A percentile compares a stretch with the other conserved stretches of the same genome.
phyloP scores from a whole-genome alignment of 2,329 filamentous ascomycete genomes.

The Rosellinia necatrix region DNA sequence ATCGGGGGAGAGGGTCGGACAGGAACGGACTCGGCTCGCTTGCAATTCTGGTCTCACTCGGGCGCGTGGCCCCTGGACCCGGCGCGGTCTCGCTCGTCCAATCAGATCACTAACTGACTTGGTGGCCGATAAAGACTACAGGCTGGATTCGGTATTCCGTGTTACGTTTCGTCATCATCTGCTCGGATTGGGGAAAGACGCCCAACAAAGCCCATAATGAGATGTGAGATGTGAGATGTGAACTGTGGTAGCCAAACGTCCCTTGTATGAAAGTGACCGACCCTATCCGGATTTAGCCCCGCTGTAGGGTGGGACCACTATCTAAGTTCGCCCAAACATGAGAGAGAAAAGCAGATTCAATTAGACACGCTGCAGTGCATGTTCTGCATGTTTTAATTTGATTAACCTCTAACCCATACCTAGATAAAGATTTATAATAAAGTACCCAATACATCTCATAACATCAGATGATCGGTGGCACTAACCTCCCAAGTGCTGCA shows the following conservation, averaged over 20 bases:
- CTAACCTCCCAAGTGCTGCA: too few species aligned
- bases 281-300: too few species aligned
- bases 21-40: slow-evolving; percentile 4
- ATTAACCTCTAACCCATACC: too few species aligned
- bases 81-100: not conserved
- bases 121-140: slow-evolving; percentile 2
- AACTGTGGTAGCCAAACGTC: not conserved
- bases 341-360: too few species aligned
- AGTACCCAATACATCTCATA: too few species aligned
- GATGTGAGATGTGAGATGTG: not conserved
- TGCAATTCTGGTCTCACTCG: not conserved
- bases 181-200: not conserved
- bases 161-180: slow-evolving; percentile 19
- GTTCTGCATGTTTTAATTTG: too few species aligned
- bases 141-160: not conserved
- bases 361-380: too few species aligned
- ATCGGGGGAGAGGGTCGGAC: slow-evolving; percentile 29
- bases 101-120: slow-evolving; percentile 7
- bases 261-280: too few species aligned
- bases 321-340: too few species aligned
- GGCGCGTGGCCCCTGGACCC: not conserved
- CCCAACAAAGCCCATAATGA: not conserved
- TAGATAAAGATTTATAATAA: too few species aligned
- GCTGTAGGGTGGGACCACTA: not conserved
- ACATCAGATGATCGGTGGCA: too few species aligned